phyloP scores from a whole-genome alignment of 768 basidiomycete genomes.

The Termitomyces sp. region DNA sequence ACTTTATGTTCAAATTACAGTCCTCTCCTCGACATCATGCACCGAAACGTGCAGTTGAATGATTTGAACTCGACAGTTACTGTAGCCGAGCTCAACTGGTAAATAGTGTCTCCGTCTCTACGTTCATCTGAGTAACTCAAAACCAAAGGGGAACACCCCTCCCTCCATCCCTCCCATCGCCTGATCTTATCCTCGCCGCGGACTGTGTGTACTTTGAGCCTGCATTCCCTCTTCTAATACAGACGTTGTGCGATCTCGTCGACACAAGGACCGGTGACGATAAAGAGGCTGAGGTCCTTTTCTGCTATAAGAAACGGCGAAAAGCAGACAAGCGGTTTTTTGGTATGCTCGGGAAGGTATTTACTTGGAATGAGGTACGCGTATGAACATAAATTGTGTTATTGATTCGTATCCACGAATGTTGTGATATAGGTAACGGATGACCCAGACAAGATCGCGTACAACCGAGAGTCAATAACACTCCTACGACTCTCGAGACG shows the following conservation, averaged over 20 bases:
- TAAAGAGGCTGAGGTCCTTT: slow-evolving; percentile 61
- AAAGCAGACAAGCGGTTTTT: slow-evolving; percentile 36
- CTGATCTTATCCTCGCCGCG: slow-evolving; percentile 79
- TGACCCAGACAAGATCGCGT: slow-evolving; percentile 10
- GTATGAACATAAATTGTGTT: neutral
- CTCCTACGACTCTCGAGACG: slow-evolving; percentile 10
- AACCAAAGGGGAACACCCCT: slow-evolving; percentile 58
- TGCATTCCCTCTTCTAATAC: slow-evolving; percentile 80
- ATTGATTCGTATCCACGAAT: neutral
- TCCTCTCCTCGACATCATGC: slow-evolving; percentile 75
- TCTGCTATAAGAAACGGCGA: slow-evolving; percentile 92
- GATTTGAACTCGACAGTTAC: slow-evolving; percentile 41
- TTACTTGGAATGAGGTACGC: slow-evolving; percentile 12
- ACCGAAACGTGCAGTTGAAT: slow-evolving; percentile 66
- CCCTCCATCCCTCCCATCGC: slow-evolving; percentile 37
- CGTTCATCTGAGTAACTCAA: slow-evolving; percentile 5
- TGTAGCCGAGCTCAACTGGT: slow-evolving; percentile 83
- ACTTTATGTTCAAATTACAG: slow-evolving; percentile 31
- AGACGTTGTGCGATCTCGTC: slow-evolving; percentile 66
- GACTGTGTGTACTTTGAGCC: slow-evolving; percentile 97
- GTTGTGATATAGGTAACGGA: slow-evolving; percentile 6
- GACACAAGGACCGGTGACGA: slow-evolving; percentile 13
- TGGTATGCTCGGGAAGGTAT: slow-evolving; percentile 8
- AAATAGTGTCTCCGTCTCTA: slow-evolving; percentile 16
- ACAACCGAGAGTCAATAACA: slow-evolving; percentile 12